Conservation (phyloP, 2,329 filamentous ascomycete genomes). For the Hymenoscyphus fructigenus region DNA sequence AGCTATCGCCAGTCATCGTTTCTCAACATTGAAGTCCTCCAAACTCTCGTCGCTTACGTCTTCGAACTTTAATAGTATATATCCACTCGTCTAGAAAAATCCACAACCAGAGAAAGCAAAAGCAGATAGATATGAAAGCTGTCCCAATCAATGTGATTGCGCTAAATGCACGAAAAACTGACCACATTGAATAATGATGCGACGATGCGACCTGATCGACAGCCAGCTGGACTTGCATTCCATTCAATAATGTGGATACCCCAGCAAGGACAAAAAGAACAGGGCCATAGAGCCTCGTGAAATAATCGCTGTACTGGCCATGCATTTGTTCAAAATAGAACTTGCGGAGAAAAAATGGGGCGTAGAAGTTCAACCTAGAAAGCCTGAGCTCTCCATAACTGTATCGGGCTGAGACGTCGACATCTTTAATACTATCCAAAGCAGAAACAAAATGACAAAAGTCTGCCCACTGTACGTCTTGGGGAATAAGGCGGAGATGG, state of each 20-base stretch:
- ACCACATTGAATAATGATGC: not conserved
- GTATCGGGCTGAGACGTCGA: slow-evolving; percentile 32
- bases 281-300: slow-evolving; percentile 14
- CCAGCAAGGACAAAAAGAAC: slow-evolving; percentile 18
- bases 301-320: slow-evolving; percentile 15
- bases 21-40: too few species aligned
- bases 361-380: slow-evolving; percentile 18
- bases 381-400: slow-evolving; percentile 38
- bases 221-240: slow-evolving; percentile 16
- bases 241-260: too few species aligned
- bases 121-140: not conserved
- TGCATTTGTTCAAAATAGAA: slow-evolving; percentile 8
- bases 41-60: too few species aligned
- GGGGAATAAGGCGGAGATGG: slow-evolving; percentile 23
- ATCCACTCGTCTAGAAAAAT: slow-evolving; percentile 4
- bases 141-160: not conserved
- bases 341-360: slow-evolving; percentile 9
- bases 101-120: slow-evolving; percentile 1
- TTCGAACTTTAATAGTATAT: slow-evolving; percentile 1
- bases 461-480: not conserved
- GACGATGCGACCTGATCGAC: slow-evolving; percentile 3
- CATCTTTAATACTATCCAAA: slow-evolving; percentile 19
- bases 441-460: slow-evolving; percentile 19
- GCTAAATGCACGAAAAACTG: not conserved
- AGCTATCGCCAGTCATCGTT: too few species aligned